Evolutionary conservation across 345 rosid genomes (phyloP), one percentile per base, ranked within the genome.

Genomic region (Eucalyptus pauciflora): DNA sequence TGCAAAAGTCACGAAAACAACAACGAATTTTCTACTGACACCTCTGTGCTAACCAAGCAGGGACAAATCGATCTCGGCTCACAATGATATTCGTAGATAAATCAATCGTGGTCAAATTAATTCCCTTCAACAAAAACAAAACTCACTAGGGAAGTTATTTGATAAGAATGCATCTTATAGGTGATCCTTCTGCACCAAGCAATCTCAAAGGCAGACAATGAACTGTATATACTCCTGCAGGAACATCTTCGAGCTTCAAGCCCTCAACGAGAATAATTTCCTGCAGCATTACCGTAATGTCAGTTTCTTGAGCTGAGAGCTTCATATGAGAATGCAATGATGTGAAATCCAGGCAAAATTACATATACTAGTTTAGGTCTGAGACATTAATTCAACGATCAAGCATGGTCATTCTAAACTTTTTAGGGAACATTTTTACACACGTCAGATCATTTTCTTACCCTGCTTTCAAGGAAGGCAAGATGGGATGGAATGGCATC

Each of bases 161-260:
- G 86, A 94, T 95, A 89, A 95, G 97, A 90, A 95, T 93, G 92
- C 98, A 96, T 94, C 97, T 94, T 3, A 90, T 90, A 2, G 98
- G 99, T 43, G 94, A 93, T 52, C 96, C 99, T 91, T 95, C 96
- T 1, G 97, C 91, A 83, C 96, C 96, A 69, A 92, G 88, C 94
- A 96, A 88, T 88, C 99, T 94, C 85, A 93, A 88, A 11, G 96
- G 97, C 60, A 96, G 93, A 92, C 99, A 96, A 88, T 96, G 97
- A 80, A 96, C 92, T 31, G 93, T 90, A 92, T 95, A 95, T n/a
- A 92, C 52, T 90, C 99, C 98, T 45, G 92, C 90, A 20, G 92
- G 93, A 71, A 94, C 93, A 88, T 88, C 92, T 43, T 96, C 98
- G 2, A 95, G 96, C 89, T 95, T 96, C 56, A 95, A 80, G 48